A percentile compares a stretch with the other conserved stretches of the same genome.
These are phyloP conservation scores for Chloris gayana DNA, from an alignment of 176 grass and related monocot genomes.

Conservation along the genomic window DNA sequence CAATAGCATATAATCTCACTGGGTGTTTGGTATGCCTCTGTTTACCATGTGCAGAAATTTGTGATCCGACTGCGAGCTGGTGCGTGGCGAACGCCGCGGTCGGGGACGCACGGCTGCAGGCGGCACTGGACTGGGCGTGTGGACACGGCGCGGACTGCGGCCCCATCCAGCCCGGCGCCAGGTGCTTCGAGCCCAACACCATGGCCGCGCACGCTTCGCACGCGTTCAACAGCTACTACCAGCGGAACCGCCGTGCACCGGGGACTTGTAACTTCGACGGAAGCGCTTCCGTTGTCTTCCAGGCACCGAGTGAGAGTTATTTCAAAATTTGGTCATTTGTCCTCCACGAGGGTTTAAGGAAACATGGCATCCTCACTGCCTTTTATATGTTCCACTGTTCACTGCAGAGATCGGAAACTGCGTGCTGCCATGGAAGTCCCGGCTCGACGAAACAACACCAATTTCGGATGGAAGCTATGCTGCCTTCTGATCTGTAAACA, in stretches of 20 bases:
- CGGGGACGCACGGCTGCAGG: conserved; percentile 47
- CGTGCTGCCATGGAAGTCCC: neutral
- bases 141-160: conserved; percentile 55
- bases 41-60: no score
- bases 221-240: conserved; percentile 52
- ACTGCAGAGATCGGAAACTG: neutral
- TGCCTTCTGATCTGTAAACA: neutral
- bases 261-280: conserved; percentile 51
- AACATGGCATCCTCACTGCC: neutral
- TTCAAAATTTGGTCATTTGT: neutral
- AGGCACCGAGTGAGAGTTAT: conserved; percentile 15
- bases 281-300: conserved; percentile 39
- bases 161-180: no score
- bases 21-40: no score
- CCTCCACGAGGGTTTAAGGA: neutral
- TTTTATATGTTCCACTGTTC: neutral
- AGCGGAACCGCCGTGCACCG: conserved; percentile 3
- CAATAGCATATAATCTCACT: no score
- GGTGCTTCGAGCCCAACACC: conserved; percentile 52
- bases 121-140: conserved; percentile 55
- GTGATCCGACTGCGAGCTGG: no score
- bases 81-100: neutral
- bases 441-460: neutral
- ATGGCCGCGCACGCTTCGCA: conserved; percentile 44
- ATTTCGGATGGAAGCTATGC: neutral